Evolutionary conservation across 1,284 basidiomycete species (phyloP), one percentile per base, ranked within the genome.

Genomic region (Cryptococcus deneoformans): DNA sequence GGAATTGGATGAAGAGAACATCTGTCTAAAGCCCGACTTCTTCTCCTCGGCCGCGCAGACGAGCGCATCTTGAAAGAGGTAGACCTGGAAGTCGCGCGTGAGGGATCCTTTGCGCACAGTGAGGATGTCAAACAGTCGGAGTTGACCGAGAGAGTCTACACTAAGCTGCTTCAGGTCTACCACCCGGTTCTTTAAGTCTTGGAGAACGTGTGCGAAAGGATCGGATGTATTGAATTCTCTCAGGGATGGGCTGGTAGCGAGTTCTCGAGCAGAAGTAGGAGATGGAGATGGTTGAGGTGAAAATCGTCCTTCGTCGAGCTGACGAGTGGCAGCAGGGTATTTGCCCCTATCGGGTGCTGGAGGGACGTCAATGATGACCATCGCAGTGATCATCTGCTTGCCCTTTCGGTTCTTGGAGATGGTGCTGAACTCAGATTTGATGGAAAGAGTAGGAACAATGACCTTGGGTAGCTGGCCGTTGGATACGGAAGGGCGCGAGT

Each of bases 11-110:
- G 68, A 64, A 3, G 70, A 67, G 52, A 77, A 70, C 9, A 72
- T 62, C 40, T 57, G 58, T 7, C 67, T 82, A 0, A 76, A 69
- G 24, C 87, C 64, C 9, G 62, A 86, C 70, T 90, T 92, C 80
- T 88, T 89, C 78, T 97, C 94, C 73, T 98, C 95, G 24, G 90
- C 85, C 12, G 98, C 90, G 75, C 94, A 99, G 60, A 98, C 92
- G 59, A 99, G 87, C 9, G 95, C 95, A 72, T 97, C 91, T 69
- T 88, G 87, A 84, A 97, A 98, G 44, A 99, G 84, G 77, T 98
- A 97, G 57, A 97, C 90, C 72, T 88, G 90, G 75, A 95, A 94
- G 73, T 95, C 90, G 56, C 91, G 85, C 34, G 92, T 86, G 55
- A 92, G 85, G 9, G 86, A 79, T 66, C 93, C 92, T 56, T 94